Conservation (phyloP, 192 early-diverging fungal species). For the Jimgerdemannia lactiflua region DNA sequence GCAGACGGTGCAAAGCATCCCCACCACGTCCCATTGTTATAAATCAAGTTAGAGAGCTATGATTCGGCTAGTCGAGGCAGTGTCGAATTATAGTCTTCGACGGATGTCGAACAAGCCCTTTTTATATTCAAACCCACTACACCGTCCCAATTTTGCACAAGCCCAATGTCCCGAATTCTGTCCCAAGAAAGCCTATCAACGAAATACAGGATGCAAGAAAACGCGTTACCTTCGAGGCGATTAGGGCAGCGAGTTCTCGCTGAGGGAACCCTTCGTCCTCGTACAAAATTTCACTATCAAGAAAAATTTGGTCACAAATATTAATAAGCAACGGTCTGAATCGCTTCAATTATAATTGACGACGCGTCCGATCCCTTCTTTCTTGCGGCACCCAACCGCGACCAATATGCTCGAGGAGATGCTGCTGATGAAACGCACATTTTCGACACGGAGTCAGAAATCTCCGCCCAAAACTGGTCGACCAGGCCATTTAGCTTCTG, state of each 20-base stretch:
- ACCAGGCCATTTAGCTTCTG: conserved; percentile 86
- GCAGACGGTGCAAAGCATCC: too few species aligned
- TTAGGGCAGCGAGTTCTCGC: conserved; percentile 87
- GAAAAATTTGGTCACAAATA: neutral
- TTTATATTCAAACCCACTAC: too few species aligned
- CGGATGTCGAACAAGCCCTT: too few species aligned
- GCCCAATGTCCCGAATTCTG: too few species aligned
- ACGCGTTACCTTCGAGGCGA: conserved; percentile 85
- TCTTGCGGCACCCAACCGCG: neutral
- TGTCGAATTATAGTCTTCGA: neutral
- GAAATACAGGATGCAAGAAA: neutral
- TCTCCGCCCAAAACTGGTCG: conserved; percentile 98
- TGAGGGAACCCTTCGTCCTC: conserved; percentile 87
- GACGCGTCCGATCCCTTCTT: neutral
- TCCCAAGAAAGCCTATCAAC: neutral
- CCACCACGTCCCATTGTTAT: too few species aligned
- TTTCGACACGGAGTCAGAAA: conserved; percentile 87
- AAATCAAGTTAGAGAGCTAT: neutral
- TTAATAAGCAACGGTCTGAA: neutral
- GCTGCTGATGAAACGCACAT: conserved; percentile 60
- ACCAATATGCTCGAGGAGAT: neutral
- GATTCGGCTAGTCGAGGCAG: neutral
- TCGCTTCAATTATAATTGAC: neutral
- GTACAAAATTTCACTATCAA: conserved; percentile 90
- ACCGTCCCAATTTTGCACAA: too few species aligned